Evolutionary conservation across 805 yeast species (phyloP).

Genomic region (Metschnikowia picachoensis): DNA sequence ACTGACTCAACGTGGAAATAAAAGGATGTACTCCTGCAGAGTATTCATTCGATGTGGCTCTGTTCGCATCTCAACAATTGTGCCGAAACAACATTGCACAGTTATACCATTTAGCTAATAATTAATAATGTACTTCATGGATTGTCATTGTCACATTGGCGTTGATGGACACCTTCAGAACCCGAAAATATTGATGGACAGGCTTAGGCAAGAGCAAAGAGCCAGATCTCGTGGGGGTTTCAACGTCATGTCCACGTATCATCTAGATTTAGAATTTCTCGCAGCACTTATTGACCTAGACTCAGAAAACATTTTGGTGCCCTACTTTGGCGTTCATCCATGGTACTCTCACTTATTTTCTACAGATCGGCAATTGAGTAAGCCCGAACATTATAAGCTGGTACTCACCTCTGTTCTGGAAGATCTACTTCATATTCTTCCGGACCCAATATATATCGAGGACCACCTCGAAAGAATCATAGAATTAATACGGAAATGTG

Average conservation of each 20-base stretch:
- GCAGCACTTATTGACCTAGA: slow-evolving; percentile 17
- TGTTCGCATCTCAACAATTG: no score
- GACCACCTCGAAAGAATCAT: slow-evolving; percentile 32
- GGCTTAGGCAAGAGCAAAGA: slow-evolving; percentile 4
- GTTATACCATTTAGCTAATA: no score
- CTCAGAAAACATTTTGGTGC: slow-evolving; percentile 23
- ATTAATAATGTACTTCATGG: slow-evolving; percentile 9
- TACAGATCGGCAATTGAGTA: slow-evolving; percentile 23
- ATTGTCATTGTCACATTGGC: slow-evolving; percentile 36
- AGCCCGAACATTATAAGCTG: slow-evolving; percentile 51
- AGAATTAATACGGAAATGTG: slow-evolving; percentile 16
- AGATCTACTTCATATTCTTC: slow-evolving; percentile 46
- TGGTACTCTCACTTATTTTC: slow-evolving; percentile 78
- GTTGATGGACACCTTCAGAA: slow-evolving; percentile 10
- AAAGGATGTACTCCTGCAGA: no score
- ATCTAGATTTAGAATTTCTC: slow-evolving; percentile 29
- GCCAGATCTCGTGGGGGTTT: slow-evolving; percentile 9
- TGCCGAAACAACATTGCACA: no score
- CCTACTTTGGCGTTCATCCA: slow-evolving; percentile 81
- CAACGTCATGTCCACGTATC: slow-evolving; percentile 40
- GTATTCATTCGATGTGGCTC: no score
- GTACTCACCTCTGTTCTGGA: slow-evolving; percentile 45
- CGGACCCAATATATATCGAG: slow-evolving; percentile 53
- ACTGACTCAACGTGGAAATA: no score
- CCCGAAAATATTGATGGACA: slow-evolving; percentile 6